Evolutionary conservation across 148 eudicot genomes (phyloP).

Genomic region (Rhododendron williamsianum): DNA sequence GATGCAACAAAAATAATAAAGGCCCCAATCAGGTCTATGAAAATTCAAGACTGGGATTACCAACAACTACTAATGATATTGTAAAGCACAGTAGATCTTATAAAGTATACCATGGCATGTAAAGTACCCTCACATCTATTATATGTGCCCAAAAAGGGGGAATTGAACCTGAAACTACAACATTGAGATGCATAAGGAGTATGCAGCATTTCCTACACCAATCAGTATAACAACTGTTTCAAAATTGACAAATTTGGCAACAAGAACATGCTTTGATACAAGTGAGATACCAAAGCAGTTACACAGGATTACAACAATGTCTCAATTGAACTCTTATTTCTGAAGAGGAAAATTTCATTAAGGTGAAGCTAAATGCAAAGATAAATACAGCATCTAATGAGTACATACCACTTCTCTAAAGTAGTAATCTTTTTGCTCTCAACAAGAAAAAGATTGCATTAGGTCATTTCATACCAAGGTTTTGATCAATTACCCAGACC

Average conservation of each 20-base stretch:
- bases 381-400: background rate
- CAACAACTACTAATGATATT: background rate
- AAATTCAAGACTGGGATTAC: background rate
- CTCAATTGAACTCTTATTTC: conserved; percentile 7
- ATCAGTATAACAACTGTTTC: background rate
- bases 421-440: background rate
- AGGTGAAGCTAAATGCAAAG: background rate
- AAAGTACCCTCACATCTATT: too few relatives aligned
- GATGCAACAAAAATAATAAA: background rate
- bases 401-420: background rate
- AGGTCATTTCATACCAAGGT: too few relatives aligned
- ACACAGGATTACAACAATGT: background rate
- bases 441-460: background rate
- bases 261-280: conserved; percentile 5
- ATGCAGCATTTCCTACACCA: too few relatives aligned
- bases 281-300: background rate
- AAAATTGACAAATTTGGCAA: background rate
- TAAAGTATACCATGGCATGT: too few relatives aligned
- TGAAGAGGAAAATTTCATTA: background rate
- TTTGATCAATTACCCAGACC: conserved; percentile 30
- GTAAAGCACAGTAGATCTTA: background rate
- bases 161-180: background rate
- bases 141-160: background rate
- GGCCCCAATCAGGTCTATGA: background rate
- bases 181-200: background rate